Evolutionary conservation across 257 asterid genomes (phyloP).

Genomic region (Solanum ossicruentum): DNA sequence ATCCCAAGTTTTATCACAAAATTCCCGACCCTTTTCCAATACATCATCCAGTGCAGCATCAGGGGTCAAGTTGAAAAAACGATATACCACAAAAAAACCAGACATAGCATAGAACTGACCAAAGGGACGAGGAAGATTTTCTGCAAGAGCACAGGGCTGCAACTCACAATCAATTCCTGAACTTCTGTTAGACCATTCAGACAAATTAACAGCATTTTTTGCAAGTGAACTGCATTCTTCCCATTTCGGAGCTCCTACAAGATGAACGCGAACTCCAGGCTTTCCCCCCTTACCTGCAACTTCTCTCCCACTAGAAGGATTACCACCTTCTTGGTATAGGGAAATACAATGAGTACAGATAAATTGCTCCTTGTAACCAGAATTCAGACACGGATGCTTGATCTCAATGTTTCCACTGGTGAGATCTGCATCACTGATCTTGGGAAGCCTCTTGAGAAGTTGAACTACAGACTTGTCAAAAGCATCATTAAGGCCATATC

Average conservation of each 20-base stretch:
- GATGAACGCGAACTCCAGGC: constrained; percentile 39
- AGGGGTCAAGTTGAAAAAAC: constrained; percentile 24
- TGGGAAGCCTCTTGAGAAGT: constrained; percentile 56
- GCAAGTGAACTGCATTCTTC: constrained; percentile 79
- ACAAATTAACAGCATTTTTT: constrained; percentile 57
- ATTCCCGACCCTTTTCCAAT: constrained; percentile 23
- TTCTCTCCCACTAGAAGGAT: constrained; percentile 34
- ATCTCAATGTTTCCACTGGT: constrained; percentile 42
- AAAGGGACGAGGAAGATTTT: constrained; percentile 59
- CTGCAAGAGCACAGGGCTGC: constrained; percentile 81
- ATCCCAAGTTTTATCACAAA: constrained; percentile 49
- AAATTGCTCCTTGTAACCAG: constrained; percentile 67
- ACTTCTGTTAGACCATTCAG: constrained; percentile 64
- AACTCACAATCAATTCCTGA: constrained; percentile 61
- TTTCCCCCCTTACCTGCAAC: constrained; percentile 27
- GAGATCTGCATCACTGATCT: constrained; percentile 37
- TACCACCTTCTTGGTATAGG: constrained; percentile 29
- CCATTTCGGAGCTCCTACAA: constrained; percentile 84
- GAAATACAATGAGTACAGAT: constrained; percentile 59
- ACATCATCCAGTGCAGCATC: constrained; percentile 26
- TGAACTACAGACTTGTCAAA: constrained; percentile 82
- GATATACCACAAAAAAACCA: constrained; percentile 75
- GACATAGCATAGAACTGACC: constrained; percentile 92
- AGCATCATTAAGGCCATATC: constrained; percentile 95
- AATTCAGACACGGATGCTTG: constrained; percentile 85